Base-by-base conservation (phyloP, 169 alveolate genomes). In the Plasmodium vivax region DNA sequence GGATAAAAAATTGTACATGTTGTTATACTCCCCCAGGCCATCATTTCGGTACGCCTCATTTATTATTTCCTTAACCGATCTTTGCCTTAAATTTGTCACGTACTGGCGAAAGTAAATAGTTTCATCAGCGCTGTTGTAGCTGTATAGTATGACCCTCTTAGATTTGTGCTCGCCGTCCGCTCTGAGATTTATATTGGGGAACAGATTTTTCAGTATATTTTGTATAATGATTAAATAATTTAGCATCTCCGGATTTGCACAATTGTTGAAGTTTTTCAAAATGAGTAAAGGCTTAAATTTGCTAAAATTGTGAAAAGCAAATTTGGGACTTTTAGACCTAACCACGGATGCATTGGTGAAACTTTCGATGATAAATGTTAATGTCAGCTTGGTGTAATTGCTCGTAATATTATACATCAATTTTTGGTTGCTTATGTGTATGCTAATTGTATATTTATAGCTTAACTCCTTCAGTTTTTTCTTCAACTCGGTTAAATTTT, bases 221-320 rank as follows among this genome's bases (percentile, higher is more conserved):
- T 82, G 95, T 56, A 32, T 58, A 71, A 92, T 92, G 58, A 79
- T 72, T 56, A 92, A 73, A 92, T 82, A 92, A 92, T 92, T 73
- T 81, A 16, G 19, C 95, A 92, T 82, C 51, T 92, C 92, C 30
- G 85, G 23, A 58, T 81, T 71, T 72, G 41, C 27, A 77, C n/a
- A 45, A 16, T 73, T 71, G 34, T 92, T 92, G 58, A 92, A 92
- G 56, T 92, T 92, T 82, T 82, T 92, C 84, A 92, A 92, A 92
- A 92, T 92, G 62, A 92, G 95, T 92, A 92, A 82, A 34, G 95
- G 95, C n/a, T 43, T 82, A 82, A 73, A 92, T 71, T 82, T 92
- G 14, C 56, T 82, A 82, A 41, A 82, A 82, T 92, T 58, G 56
- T 32, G 30, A 75, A 32, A 10, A 43, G 34, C 51, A 80, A 58